Conservation (phyloP, 2,329 filamentous ascomycete species). For the Oidium heveae region DNA sequence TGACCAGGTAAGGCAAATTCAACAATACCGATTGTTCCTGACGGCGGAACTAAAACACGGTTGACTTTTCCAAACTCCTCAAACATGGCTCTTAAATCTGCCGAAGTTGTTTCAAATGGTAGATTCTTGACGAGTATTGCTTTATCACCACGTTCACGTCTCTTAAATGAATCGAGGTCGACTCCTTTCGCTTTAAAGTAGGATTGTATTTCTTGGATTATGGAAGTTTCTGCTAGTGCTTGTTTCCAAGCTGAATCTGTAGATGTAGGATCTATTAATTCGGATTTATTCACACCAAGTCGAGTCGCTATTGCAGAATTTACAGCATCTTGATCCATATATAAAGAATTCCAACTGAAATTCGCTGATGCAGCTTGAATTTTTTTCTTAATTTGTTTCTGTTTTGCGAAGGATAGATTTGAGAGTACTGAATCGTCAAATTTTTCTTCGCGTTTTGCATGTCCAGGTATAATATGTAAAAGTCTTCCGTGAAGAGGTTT, state of each 20-base stretch:
- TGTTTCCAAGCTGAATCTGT: constrained; percentile 88
- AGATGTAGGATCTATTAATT: constrained; percentile 84
- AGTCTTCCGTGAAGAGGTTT: constrained; percentile 80
- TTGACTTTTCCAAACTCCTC: constrained; percentile 46
- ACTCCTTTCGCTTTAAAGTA: constrained; percentile 78
- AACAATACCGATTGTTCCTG: constrained; percentile 79
- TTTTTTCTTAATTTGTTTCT: constrained; percentile 71
- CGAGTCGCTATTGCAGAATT: constrained; percentile 71
- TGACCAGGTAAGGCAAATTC: constrained; percentile 61
- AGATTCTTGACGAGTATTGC: constrained; percentile 91
- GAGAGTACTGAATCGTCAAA: constrained; percentile 76
- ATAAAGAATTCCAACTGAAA: constrained; percentile 99
- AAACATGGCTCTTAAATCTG: constrained; percentile 27
- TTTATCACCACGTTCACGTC: constrained; percentile 57
- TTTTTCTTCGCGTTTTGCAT: constrained; percentile 55
- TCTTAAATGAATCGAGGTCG: constrained; percentile 78
- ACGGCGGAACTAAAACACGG: constrained; percentile 72
- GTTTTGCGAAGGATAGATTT: constrained; percentile 81
- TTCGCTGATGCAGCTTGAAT: constrained; percentile 49
- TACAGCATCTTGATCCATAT: constrained; percentile 90
- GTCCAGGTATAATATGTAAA: constrained; percentile 67
- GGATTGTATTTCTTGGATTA: constrained; percentile 86
- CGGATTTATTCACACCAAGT: constrained; percentile 71
- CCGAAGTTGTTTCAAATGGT: constrained; percentile 36
- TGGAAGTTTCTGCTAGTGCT: constrained; percentile 82